Conservation (phyloP, 257 asterid genomes). For the Gynochthodes officinalis region DNA sequence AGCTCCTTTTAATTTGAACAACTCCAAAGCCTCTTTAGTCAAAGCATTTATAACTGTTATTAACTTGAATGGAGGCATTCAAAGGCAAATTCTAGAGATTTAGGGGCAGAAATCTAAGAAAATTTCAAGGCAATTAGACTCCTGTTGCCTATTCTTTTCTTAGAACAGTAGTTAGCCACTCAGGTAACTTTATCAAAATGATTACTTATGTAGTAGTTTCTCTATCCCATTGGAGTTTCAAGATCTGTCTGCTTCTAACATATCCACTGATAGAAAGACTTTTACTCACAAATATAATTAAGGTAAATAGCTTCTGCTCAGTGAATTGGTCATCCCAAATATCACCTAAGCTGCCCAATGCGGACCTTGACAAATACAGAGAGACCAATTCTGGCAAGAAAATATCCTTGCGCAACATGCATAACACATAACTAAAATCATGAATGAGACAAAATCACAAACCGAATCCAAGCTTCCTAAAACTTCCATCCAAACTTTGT, state of each 20-base stretch:
- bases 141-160: neutral
- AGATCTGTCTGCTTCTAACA: neutral
- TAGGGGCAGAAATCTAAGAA: neutral
- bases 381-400: neutral
- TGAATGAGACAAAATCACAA: constrained; percentile 12
- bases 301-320: neutral
- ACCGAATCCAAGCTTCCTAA: constrained; percentile 61
- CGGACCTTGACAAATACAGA: neutral
- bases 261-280: neutral
- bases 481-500: constrained; percentile 66
- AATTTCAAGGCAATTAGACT: neutral
- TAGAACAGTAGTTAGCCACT: neutral
- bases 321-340: neutral
- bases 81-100: neutral
- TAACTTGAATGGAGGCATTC: neutral
- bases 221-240: neutral
- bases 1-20: neutral
- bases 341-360: neutral
- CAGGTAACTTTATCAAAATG: neutral
- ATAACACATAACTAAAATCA: neutral
- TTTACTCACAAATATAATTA: neutral
- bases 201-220: neutral
- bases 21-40: neutral
- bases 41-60: neutral
- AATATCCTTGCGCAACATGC: neutral